Percentiles rank a stretch among this genome's conserved stretches.
Evolutionary conservation across 768 basidiomycete species (phyloP).

Genomic region (Termitomyces titanicus): DNA sequence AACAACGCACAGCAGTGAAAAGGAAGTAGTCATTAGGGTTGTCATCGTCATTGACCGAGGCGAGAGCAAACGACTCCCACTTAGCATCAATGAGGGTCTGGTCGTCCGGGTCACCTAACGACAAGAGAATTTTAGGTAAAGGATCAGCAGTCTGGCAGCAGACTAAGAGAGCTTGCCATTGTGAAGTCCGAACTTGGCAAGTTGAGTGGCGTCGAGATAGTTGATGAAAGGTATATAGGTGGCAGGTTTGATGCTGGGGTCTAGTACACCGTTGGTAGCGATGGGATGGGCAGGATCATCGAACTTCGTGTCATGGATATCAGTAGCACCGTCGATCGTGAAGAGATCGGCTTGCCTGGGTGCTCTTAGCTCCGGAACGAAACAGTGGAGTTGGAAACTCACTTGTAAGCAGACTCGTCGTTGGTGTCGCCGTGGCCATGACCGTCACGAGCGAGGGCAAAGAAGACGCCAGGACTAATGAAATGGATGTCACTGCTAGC

Average conservation of each 20-base stretch:
- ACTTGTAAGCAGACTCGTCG: conserved; percentile 52
- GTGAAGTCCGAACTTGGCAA: conserved; percentile 60
- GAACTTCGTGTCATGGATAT: conserved; percentile 54
- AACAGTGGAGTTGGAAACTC: not conserved
- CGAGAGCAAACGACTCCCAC: conserved; percentile 64
- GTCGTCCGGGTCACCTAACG: conserved; percentile 43
- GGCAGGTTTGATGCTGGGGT: conserved; percentile 45
- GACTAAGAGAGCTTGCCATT: conserved; percentile 31
- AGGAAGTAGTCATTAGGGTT: conserved; percentile 15
- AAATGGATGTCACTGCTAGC: conserved; percentile 58
- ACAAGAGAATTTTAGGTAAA: not conserved
- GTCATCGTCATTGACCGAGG: conserved; percentile 8
- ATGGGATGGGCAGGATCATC: conserved; percentile 51
- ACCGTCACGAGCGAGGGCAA: conserved; percentile 56
- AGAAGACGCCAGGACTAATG: conserved; percentile 46
- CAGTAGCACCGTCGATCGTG: conserved; percentile 52
- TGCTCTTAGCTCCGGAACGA: not conserved
- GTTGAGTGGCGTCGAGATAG: conserved; percentile 47
- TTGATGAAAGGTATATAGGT: conserved; percentile 54
- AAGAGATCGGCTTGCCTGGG: conserved; percentile 58
- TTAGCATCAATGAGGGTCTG: conserved; percentile 54
- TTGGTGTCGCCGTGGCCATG: conserved; percentile 53
- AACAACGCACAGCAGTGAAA: conserved; percentile 13
- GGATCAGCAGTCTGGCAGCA: not conserved
- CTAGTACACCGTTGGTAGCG: conserved; percentile 44